These are phyloP conservation scores for Miscanthus lutarioriparius DNA, from an alignment of 176 grass and related monocot genomes.

Conservation along the genomic window DNA sequence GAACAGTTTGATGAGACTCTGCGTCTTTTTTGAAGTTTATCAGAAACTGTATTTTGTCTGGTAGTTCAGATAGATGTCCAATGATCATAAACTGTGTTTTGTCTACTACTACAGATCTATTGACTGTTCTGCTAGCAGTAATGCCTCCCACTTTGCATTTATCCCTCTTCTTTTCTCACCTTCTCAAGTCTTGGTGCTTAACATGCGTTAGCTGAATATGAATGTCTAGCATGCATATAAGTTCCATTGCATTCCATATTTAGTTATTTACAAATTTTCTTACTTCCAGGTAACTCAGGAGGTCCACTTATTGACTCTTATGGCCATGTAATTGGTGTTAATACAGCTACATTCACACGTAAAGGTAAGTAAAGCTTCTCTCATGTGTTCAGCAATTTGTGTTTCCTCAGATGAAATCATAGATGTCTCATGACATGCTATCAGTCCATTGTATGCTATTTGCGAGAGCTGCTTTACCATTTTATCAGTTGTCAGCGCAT, in stretches of 20 bases:
- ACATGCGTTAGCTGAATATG: neutral
- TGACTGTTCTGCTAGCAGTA: neutral
- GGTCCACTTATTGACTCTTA: conserved; percentile 89
- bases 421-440: conserved; percentile 12
- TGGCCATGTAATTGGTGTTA: conserved; percentile 91
- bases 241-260: neutral
- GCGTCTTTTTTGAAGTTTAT: neutral
- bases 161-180: neutral
- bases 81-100: neutral
- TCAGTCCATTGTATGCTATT: too few species aligned
- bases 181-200: neutral
- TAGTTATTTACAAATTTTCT: conserved; percentile 20
- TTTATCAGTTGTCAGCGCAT: neutral
- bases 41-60: neutral
- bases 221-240: conserved; percentile 4
- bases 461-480: neutral
- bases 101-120: neutral
- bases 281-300: conserved; percentile 68
- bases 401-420: neutral
- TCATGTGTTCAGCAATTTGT: conserved; percentile 13
- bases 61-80: neutral
- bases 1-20: neutral
- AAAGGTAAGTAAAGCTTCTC: conserved; percentile 62
- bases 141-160: neutral
- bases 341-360: conserved; percentile 88